Conservation (phyloP, 441 rosid species). For the Gossypium schwendimanii region DNA sequence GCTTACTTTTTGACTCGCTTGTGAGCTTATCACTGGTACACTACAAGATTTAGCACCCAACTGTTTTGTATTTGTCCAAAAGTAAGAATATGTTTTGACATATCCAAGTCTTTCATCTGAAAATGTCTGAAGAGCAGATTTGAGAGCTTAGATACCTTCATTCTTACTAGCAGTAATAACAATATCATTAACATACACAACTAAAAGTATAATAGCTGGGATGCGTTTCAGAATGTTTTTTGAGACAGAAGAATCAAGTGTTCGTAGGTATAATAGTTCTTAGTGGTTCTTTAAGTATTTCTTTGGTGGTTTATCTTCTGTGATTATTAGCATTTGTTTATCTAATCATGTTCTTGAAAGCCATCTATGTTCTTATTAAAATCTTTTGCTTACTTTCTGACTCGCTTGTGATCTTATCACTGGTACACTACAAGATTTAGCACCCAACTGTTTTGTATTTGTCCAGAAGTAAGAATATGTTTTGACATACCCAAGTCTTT, state of each 20-base stretch:
- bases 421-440: background rate
- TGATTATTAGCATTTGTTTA: background rate
- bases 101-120: no score
- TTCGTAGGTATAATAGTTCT: slow-evolving; percentile 24
- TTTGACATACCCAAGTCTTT: background rate
- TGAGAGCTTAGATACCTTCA: no score
- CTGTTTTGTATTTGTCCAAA: background rate
- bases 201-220: background rate
- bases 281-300: background rate
- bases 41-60: background rate
- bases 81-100: background rate
- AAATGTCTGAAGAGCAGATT: no score
- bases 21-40: background rate
- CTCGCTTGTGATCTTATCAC: background rate
- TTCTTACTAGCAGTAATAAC: no score
- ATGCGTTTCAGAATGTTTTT: slow-evolving; percentile 42
- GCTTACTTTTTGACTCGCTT: background rate
- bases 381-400: background rate
- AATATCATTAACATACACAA: no score
- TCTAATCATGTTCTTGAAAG: background rate
- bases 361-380: background rate
- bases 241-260: slow-evolving; percentile 39
- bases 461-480: background rate
- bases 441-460: background rate
- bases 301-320: background rate